These are phyloP conservation scores for Dipteronia sinensis DNA, from an alignment of 345 rosid genomes.

Conservation along the genomic window DNA sequence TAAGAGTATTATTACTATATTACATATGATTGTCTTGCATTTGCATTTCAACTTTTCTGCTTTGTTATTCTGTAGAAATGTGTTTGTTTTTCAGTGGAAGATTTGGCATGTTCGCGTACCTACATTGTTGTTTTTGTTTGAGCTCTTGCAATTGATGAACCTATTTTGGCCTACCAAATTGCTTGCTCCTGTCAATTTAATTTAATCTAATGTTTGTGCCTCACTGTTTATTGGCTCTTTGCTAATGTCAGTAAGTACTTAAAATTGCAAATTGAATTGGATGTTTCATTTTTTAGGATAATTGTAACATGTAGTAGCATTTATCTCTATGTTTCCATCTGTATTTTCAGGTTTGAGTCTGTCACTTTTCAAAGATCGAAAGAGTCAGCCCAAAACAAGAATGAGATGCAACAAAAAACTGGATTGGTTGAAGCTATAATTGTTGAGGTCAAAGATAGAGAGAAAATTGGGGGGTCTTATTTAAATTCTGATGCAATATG, in stretches of 20 bases:
- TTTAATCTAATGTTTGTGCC: too few species aligned
- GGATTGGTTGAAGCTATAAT: slow-evolving; percentile 46
- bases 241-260: neutral
- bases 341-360: slow-evolving; percentile 40
- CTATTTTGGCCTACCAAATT: too few species aligned
- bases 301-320: neutral
- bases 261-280: neutral
- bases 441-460: slow-evolving; percentile 42
- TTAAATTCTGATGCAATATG: slow-evolving; percentile 40
- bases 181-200: neutral
- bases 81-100: neutral
- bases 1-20: neutral
- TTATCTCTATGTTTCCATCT: neutral
- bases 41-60: neutral
- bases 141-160: neutral
- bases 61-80: neutral
- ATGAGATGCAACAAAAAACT: slow-evolving; percentile 51
- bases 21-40: neutral
- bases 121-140: neutral
- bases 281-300: neutral
- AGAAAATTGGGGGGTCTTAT: slow-evolving; percentile 37
- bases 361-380: slow-evolving; percentile 38
- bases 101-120: neutral
- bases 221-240: neutral
- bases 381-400: slow-evolving; percentile 33